These are phyloP conservation scores for Nannochloropsis limnetica DNA, from an alignment of 352 stramenopile species.

Conservation along the genomic window DNA sequence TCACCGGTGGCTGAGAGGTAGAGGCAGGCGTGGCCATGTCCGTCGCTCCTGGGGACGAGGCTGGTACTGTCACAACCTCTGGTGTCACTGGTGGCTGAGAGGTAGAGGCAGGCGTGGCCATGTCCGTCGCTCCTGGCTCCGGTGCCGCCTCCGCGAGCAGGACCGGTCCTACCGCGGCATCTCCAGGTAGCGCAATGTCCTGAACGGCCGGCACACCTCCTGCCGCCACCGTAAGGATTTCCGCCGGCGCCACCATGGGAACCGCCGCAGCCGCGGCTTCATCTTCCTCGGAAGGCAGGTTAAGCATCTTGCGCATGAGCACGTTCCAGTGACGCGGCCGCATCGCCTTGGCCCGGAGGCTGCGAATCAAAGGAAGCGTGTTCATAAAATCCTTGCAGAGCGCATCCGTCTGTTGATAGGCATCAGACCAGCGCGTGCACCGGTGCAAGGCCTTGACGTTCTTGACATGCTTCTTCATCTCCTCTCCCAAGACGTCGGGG, in stretches of 20 bases:
- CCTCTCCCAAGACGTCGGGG: conserved; percentile 82
- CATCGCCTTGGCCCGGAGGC: conserved; percentile 69
- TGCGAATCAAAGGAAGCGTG: conserved; percentile 64
- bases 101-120: not conserved
- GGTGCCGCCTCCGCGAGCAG: not conserved
- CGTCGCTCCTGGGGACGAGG: not conserved
- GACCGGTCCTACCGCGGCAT: not conserved
- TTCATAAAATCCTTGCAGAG: conserved; percentile 68
- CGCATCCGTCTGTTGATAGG: conserved; percentile 72
- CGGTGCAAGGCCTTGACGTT: conserved; percentile 81
- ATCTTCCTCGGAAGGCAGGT: not conserved
- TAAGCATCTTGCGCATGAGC: conserved; percentile 56
- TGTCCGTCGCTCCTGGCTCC: not conserved
- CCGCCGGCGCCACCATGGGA: not conserved
- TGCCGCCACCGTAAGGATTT: not conserved
- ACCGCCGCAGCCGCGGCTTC: not conserved
- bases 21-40: not conserved
- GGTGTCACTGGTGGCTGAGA: not conserved
- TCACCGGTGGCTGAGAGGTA: not conserved
- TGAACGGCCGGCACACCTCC: not conserved
- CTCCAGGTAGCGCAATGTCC: not conserved
- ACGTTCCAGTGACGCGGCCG: conserved; percentile 81
- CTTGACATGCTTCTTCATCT: conserved; percentile 82
- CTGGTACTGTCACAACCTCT: not conserved
- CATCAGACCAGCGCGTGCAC: conserved; percentile 79